Base-by-base conservation (phyloP, 768 basidiomycete species). In the Naganishia vaughanmartiniae region DNA sequence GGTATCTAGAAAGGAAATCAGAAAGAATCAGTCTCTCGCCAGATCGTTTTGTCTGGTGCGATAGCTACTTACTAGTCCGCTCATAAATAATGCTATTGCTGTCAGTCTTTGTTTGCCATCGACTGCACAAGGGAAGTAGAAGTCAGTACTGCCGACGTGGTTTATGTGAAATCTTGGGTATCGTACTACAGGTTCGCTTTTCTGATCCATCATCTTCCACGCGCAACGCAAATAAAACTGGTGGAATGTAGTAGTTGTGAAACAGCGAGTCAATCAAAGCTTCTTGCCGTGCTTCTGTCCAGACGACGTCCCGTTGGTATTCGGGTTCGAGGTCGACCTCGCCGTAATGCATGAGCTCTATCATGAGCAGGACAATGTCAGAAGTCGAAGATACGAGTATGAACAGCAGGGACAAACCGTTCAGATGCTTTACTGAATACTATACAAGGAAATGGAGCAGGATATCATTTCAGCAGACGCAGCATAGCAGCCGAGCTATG, bases 101-200 rank as follows among this genome's bases (percentile, higher is more conserved):
- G 71, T 72, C 53, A 72, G 57, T 51, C 71, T 60, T 36, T 72
- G 71, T 31, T 72, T 72, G 24, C 71, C 71, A 42, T 72, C 71
- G 30, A 72, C 70, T 71, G 33, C n/a, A 4, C 31, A 48, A 2
- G 26, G 5, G 21, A 26, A 34, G 51, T 21, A 69, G 39, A 57
- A 26, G 24, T 45, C n/a, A 28, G 48, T 21, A 42, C 15, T 33
- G 9, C 1, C 2, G 19, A 1, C 33, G 66, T 11, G 4, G n/a
- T 31, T 2, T 28, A 21, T 36, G 26, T 5, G 28, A 28, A 30
- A n/a, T 10, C 17, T 17, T 17, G 11, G 26, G 24, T 46, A 14
- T 66, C 70, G 30, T 42, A 71, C 70, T 71, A 55, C 65, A 71
- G 2, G 66, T 66, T 30, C 70, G 53, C 48, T 65, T 71, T 33